Evolutionary conservation across 2,329 filamentous ascomycete species (phyloP).

Genomic region (Albifimbria verrucaria): DNA sequence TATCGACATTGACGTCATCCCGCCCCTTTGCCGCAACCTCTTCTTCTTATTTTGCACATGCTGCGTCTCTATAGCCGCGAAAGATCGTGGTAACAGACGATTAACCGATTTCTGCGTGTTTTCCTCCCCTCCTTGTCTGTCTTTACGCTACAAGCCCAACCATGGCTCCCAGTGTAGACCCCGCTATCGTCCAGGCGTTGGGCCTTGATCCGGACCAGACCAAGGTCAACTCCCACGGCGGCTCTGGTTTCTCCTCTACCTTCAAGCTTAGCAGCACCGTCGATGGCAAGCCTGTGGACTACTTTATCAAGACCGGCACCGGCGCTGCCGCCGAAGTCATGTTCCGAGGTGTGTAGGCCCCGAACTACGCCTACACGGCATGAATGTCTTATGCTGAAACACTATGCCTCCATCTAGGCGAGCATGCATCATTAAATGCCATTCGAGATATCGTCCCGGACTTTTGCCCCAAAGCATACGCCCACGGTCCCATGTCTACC

Average conservation of each 20-base stretch:
- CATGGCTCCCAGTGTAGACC: constrained; percentile 53
- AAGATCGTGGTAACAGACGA: not conserved
- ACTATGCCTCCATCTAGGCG: constrained; percentile 47
- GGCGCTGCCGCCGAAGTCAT: constrained; percentile 60
- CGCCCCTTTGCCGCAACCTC: not conserved
- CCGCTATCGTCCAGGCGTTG: constrained; percentile 60
- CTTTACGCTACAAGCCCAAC: not conserved
- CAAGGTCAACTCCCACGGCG: constrained; percentile 57
- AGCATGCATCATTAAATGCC: constrained; percentile 80
- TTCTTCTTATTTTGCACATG: not conserved
- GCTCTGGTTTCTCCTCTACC: constrained; percentile 67
- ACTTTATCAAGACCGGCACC: constrained; percentile 70
- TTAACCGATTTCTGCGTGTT: not conserved
- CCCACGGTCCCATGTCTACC: constrained; percentile 59
- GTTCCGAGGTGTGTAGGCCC: constrained; percentile 56
- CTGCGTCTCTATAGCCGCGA: too few relatives aligned
- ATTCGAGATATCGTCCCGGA: constrained; percentile 69
- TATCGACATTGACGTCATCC: not conserved
- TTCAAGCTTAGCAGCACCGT: constrained; percentile 49
- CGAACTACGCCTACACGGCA: not conserved
- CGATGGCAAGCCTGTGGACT: constrained; percentile 50
- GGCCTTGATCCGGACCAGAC: constrained; percentile 52
- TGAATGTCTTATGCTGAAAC: not conserved
- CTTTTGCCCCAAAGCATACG: constrained; percentile 73
- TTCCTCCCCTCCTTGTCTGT: not conserved